Evolutionary conservation across 805 yeast species (phyloP).

Genomic region (Schwanniomyces polymorphus): DNA sequence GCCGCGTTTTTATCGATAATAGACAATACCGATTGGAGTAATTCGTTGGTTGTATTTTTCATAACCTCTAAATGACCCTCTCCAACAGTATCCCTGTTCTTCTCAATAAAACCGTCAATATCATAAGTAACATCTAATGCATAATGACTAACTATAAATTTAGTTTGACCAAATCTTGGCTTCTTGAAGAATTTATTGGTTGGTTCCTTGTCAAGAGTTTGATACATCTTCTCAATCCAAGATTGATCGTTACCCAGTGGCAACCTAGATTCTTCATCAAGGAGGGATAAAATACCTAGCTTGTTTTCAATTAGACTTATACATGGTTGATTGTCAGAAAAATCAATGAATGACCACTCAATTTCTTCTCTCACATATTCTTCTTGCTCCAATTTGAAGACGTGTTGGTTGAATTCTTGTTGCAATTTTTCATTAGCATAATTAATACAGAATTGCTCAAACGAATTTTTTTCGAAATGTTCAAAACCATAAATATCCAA

Average conservation of each 20-base stretch:
- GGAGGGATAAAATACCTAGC: constrained; percentile 80
- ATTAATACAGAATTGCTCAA: constrained; percentile 96
- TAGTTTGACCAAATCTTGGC: constrained; percentile 91
- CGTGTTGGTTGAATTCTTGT: constrained; percentile 97
- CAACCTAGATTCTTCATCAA: constrained; percentile 93
- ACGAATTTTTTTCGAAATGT: constrained; percentile 90
- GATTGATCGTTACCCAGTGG: constrained; percentile 93
- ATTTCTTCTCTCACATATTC: constrained; percentile 90
- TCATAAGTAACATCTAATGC: constrained; percentile 94
- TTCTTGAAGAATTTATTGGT: constrained; percentile 77
- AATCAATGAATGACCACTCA: constrained; percentile 95
- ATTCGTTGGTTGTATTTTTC: constrained; percentile 63
- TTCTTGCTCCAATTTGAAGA: constrained; percentile 94
- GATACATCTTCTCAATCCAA: constrained; percentile 89
- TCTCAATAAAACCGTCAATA: constrained; percentile 92
- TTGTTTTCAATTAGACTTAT: constrained; percentile 87
- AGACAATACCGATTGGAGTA: constrained; percentile 63
- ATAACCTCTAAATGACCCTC: constrained; percentile 91
- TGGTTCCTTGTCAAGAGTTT: constrained; percentile 77
- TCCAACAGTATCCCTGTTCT: constrained; percentile 95
- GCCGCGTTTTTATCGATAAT: constrained; percentile 62
- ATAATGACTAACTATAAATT: constrained; percentile 88
- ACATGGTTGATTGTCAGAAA: constrained; percentile 96
- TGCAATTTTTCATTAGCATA: constrained; percentile 96
- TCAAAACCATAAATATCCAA: constrained; percentile 97